Conservation (phyloP, 768 basidiomycete genomes). For the Mycena rebaudengoi region DNA sequence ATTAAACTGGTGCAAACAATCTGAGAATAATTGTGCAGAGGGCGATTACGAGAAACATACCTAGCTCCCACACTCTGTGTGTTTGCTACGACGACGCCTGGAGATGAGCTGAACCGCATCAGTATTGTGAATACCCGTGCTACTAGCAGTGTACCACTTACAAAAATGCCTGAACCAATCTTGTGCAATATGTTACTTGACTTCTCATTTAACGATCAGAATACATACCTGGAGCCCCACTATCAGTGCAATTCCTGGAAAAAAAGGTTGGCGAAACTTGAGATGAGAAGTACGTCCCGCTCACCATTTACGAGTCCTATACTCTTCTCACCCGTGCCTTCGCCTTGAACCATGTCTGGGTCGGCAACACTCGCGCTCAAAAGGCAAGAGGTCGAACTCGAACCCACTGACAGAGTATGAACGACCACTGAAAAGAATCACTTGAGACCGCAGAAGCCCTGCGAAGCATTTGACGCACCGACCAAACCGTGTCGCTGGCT, state of each 20-base stretch:
- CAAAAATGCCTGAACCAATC: slow-evolving; percentile 97
- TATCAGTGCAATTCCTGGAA: slow-evolving; percentile 82
- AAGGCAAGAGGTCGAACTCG: slow-evolving; percentile 83
- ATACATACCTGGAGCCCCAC: slow-evolving; percentile 77
- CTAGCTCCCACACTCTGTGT: slow-evolving; percentile 86
- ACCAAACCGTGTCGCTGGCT: slow-evolving; percentile 40
- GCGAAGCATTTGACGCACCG: slow-evolving; percentile 40
- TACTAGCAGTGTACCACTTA: slow-evolving; percentile 46
- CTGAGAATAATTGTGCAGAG: not conserved
- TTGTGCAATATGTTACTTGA: no score
- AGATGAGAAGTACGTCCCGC: slow-evolving; percentile 28
- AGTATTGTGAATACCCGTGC: not conserved
- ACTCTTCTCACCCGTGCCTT: slow-evolving; percentile 66
- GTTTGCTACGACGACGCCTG: slow-evolving; percentile 91
- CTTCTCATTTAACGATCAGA: not conserved
- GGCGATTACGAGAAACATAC: not conserved
- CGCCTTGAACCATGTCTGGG: slow-evolving; percentile 58
- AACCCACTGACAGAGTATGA: slow-evolving; percentile 81
- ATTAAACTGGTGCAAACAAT: slow-evolving; percentile 57
- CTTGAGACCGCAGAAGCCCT: not conserved
- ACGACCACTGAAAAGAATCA: slow-evolving; percentile 48
- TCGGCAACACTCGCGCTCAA: slow-evolving; percentile 82
- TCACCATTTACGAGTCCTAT: slow-evolving; percentile 81
- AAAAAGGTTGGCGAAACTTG: not conserved
- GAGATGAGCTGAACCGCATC: slow-evolving; percentile 75